A percentile compares a stretch with the other conserved stretches of the same genome.
phyloP scores from a whole-genome alignment of 1,284 basidiomycete genomes.

The Salmacisia buchloeana region DNA sequence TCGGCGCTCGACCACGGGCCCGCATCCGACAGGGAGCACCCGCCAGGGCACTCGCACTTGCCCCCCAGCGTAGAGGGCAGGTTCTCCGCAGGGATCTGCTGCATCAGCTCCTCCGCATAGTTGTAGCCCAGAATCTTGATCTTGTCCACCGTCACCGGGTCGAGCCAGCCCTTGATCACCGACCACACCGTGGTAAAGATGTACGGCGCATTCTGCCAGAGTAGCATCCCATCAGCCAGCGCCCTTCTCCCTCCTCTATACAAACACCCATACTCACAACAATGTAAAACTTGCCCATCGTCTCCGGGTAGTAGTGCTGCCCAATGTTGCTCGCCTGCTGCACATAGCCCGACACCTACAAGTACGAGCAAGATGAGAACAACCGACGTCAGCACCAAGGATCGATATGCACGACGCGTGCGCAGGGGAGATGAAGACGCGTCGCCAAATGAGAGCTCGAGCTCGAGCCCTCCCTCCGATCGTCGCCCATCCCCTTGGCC shows the following conservation, averaged over 20 bases:
- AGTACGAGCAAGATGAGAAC: neutral
- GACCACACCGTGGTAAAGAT: conserved; percentile 84
- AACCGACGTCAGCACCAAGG: neutral
- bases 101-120: conserved; percentile 36
- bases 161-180: conserved; percentile 87
- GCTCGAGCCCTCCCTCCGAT: too few relatives aligned
- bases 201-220: conserved; percentile 63
- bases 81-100: conserved; percentile 68
- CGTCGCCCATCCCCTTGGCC: too few relatives aligned
- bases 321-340: conserved; percentile 72
- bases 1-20: conserved; percentile 75
- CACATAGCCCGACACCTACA: conserved; percentile 70
- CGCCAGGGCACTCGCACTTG: conserved; percentile 67
- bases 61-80: conserved; percentile 83
- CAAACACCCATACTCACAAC: conserved; percentile 52
- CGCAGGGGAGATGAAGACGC: too few relatives aligned
- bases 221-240: neutral
- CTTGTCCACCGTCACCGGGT: conserved; percentile 87
- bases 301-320: conserved; percentile 72
- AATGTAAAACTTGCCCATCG: conserved; percentile 86
- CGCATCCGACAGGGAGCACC: conserved; percentile 81
- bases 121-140: conserved; percentile 45
- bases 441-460: too few relatives aligned
- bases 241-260: conserved; percentile 10
- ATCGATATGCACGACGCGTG: too few relatives aligned